Evolutionary conservation across 306 rosid species (phyloP).

Genomic region (Malus sieversii): DNA sequence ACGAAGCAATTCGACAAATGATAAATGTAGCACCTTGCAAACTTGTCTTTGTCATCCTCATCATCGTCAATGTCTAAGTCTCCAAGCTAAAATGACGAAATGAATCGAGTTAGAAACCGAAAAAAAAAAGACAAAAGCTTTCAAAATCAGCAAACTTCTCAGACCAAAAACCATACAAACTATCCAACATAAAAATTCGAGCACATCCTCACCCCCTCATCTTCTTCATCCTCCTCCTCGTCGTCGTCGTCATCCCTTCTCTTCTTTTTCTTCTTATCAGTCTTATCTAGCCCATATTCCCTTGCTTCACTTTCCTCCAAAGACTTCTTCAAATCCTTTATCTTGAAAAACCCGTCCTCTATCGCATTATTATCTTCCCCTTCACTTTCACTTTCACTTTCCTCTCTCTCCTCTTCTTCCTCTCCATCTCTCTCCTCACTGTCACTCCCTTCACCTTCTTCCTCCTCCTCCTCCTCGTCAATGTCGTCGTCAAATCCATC

Average conservation of each 20-base stretch:
- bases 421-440: slow-evolving; percentile 8
- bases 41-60: slow-evolving; percentile 39
- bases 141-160: not conserved
- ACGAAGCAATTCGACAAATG: not conserved
- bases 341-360: slow-evolving; percentile 66
- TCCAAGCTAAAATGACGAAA: slow-evolving; percentile 39
- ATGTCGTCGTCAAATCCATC: slow-evolving; percentile 3
- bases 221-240: slow-evolving; percentile 31
- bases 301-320: slow-evolving; percentile 55
- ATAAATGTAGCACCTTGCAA: slow-evolving; percentile 41
- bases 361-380: slow-evolving; percentile 23
- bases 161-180: not conserved
- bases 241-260: not conserved
- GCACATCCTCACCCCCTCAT: slow-evolving; percentile 39
- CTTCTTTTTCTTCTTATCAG: slow-evolving; percentile 10
- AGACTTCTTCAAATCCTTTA: slow-evolving; percentile 60
- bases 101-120: not conserved
- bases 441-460: not conserved
- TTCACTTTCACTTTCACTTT: slow-evolving; percentile 6
- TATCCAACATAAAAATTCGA: not conserved
- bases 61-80: slow-evolving; percentile 39
- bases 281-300: slow-evolving; percentile 40
- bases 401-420: slow-evolving; percentile 9
- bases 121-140: not conserved
- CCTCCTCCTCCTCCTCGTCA: slow-evolving; percentile 5